phyloP scores from a whole-genome alignment of 768 basidiomycete genomes.

The Leccinum aurantiacum region DNA sequence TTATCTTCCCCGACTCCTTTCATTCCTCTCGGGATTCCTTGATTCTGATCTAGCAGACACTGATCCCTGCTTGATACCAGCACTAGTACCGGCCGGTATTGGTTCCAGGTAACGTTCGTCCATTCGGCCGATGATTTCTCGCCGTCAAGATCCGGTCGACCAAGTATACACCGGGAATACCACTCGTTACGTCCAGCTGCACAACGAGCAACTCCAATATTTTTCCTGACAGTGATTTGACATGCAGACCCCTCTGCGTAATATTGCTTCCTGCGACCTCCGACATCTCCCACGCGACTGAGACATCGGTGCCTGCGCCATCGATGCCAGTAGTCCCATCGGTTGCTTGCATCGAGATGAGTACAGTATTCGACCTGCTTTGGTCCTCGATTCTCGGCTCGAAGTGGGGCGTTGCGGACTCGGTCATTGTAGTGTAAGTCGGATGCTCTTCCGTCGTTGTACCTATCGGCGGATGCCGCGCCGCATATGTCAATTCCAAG shows the following conservation, averaged over 20 bases:
- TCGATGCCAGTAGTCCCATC: not conserved
- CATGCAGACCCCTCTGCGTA: not conserved
- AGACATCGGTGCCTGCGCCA: slow-evolving; percentile 12
- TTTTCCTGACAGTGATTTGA: slow-evolving; percentile 6
- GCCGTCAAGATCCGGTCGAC: not conserved
- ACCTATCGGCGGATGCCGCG: slow-evolving; percentile 9
- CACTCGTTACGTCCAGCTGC: not conserved
- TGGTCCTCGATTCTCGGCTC: not conserved
- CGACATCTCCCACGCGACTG: slow-evolving; percentile 4
- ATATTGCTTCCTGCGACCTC: slow-evolving; percentile 10
- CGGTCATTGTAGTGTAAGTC: slow-evolving; percentile 1
- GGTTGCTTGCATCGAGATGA: not conserved
- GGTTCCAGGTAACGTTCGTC: slow-evolving; percentile 8
- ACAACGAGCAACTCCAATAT: not conserved
- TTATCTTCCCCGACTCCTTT: not conserved
- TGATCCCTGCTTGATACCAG: not conserved
- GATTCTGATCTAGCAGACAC: not conserved
- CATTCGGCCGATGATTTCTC: not conserved
- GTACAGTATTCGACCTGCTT: not conserved
- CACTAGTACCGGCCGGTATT: not conserved
- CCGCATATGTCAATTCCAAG: not conserved
- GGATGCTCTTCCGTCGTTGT: not conserved
- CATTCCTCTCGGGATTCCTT: not conserved
- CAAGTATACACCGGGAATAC: not conserved
- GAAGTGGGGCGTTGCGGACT: not conserved